These are phyloP conservation scores for Podila epicladia DNA, from an alignment of 192 early-diverging fungal genomes.

Conservation along the genomic window DNA sequence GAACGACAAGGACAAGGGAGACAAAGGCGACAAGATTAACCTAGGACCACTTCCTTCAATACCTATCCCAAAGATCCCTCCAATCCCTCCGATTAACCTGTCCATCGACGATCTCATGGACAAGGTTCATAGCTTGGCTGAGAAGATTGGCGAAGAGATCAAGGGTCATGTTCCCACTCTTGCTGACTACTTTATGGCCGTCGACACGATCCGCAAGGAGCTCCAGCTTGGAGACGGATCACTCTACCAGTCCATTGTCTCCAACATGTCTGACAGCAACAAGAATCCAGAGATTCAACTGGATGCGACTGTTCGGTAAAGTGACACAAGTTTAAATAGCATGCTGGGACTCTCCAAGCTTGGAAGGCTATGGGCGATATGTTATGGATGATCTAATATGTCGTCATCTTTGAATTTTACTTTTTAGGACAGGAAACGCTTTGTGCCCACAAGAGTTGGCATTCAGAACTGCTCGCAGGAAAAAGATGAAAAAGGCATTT, in stretches of 20 bases:
- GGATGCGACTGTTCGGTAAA: conserved; percentile 53
- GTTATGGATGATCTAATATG: conserved; percentile 11
- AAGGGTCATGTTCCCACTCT: conserved; percentile 41
- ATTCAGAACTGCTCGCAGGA: conserved; percentile 57
- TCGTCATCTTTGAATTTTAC: conserved; percentile 6
- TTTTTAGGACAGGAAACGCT: conserved; percentile 39
- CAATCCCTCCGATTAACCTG: conserved; percentile 5
- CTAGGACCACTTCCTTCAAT: conserved; percentile 36
- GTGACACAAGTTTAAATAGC: background rate
- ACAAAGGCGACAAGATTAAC: conserved; percentile 18
- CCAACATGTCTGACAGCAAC: conserved; percentile 35
- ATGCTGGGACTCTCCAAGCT: background rate
- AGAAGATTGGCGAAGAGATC: conserved; percentile 48
- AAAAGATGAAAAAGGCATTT: conserved; percentile 69
- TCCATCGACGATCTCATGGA: conserved; percentile 41
- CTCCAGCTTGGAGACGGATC: conserved; percentile 49
- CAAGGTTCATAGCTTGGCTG: conserved; percentile 28
- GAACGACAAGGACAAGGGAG: background rate
- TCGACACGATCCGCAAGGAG: conserved; percentile 34
- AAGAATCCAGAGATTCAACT: conserved; percentile 56
- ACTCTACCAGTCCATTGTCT: conserved; percentile 42
- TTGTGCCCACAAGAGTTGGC: conserved; percentile 57
- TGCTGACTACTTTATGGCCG: conserved; percentile 39
- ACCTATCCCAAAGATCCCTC: conserved; percentile 34
- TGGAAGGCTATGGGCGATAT: background rate